Evolutionary conservation across 306 rosid genomes (phyloP).

Genomic region (Crataegus laevigata): DNA sequence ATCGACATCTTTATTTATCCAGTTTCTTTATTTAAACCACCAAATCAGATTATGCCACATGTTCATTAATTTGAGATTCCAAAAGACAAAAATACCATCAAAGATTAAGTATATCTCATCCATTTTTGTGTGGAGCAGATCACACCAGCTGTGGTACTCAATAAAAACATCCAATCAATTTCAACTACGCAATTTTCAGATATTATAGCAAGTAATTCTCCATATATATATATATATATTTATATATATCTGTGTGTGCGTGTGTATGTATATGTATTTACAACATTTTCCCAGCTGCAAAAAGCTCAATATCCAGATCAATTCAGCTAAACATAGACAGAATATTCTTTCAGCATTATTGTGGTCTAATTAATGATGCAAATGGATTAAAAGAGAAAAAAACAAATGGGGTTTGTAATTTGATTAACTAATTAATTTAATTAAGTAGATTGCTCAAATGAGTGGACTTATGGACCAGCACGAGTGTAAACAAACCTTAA

Average conservation of each 20-base stretch:
- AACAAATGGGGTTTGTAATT: background rate
- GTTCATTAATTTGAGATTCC: background rate
- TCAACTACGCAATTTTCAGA: background rate
- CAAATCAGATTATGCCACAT: background rate
- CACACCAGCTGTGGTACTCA: background rate
- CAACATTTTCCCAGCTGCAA: background rate
- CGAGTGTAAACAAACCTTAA: constrained; percentile 2
- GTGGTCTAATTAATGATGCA: background rate
- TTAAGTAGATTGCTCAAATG: constrained; percentile 3
- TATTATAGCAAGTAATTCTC: background rate
- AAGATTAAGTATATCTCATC: background rate
- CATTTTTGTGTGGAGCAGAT: background rate
- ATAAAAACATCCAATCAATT: background rate
- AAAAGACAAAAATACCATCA: background rate
- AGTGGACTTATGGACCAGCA: constrained; percentile 13
- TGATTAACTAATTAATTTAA: background rate
- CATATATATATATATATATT: too few species aligned
- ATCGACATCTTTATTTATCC: background rate
- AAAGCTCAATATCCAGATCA: background rate
- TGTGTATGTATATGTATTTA: background rate
- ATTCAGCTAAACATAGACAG: background rate
- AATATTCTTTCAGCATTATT: background rate
- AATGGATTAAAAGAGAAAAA: background rate
- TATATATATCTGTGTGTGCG: too few species aligned
- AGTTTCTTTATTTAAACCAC: background rate